These are phyloP conservation scores for Globisporangium ultimum DNA, from an alignment of 352 stramenopile genomes.

Conservation along the genomic window DNA sequence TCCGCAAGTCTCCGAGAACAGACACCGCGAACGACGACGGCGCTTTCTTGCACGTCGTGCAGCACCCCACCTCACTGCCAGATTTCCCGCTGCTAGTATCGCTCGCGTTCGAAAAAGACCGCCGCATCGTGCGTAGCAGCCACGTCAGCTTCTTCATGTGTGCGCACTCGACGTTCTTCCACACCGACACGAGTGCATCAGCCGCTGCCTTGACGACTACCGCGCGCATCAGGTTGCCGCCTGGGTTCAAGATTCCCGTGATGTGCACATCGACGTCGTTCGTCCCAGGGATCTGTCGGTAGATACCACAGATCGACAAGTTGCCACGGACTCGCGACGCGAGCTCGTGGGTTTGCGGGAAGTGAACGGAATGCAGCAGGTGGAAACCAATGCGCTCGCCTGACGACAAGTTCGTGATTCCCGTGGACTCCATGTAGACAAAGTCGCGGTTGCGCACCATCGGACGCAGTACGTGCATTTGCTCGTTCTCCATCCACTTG, in stretches of 20 bases:
- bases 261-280: conserved; percentile 2
- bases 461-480: neutral
- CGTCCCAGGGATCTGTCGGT: neutral
- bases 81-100: neutral
- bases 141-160: conserved; percentile 7
- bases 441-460: conserved; percentile 13
- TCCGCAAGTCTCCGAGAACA: conserved; percentile 3
- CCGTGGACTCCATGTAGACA: conserved; percentile 17
- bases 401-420: conserved; percentile 2
- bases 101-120: conserved; percentile 83
- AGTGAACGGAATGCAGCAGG: conserved; percentile 16
- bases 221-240: neutral
- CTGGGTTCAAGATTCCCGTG: neutral
- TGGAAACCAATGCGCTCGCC: conserved; percentile 13
- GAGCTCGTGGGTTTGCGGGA: conserved; percentile 10
- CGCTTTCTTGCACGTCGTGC: conserved; percentile 4
- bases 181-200: conserved; percentile 9
- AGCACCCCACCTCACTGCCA: neutral
- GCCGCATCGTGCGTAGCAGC: conserved; percentile 25
- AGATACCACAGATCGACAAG: conserved; percentile 8
- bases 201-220: conserved; percentile 3
- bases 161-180: conserved; percentile 6
- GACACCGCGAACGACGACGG: neutral
- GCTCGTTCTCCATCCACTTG: conserved; percentile 16
- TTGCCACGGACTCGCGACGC: conserved; percentile 4